A percentile compares a stretch with the other conserved stretches of the same genome.
phyloP scores from a whole-genome alignment of 768 basidiomycete genomes.

The Lyophyllum shimeji region DNA sequence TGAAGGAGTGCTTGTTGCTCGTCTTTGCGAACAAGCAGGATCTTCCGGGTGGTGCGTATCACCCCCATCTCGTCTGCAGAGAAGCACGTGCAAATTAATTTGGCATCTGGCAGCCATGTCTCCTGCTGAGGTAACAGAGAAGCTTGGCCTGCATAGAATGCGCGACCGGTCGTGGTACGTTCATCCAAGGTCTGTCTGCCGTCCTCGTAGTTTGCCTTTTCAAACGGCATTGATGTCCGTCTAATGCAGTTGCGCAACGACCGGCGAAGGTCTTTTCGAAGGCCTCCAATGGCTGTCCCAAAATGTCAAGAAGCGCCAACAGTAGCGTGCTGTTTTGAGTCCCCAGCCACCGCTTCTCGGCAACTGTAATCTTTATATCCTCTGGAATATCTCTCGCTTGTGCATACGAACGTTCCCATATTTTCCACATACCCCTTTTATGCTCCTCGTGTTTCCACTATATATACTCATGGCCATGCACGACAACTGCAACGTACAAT shows the following conservation, averaged over 20 bases:
- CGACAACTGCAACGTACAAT: constrained; percentile 36
- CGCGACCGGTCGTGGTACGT: constrained; percentile 99
- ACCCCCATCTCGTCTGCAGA: background rate
- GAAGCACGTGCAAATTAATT: background rate
- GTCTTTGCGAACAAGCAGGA: constrained; percentile 99
- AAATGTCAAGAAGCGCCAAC: constrained; percentile 93
- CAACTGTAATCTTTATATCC: constrained; percentile 22
- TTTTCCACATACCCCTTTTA: constrained; percentile 33
- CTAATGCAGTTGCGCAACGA: constrained; percentile 80
- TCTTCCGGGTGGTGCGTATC: constrained; percentile 82
- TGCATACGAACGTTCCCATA: constrained; percentile 21
- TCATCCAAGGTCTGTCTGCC: constrained; percentile 80
- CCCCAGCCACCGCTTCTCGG: constrained; percentile 13
- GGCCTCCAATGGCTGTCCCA: constrained; percentile 97
- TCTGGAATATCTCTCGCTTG: constrained; percentile 12
- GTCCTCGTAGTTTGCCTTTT: background rate
- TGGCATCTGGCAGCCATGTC: constrained; percentile 77
- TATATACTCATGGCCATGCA: constrained; percentile 38
- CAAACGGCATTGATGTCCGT: constrained; percentile 5
- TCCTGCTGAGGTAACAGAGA: constrained; percentile 98
- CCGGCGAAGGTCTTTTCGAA: constrained; percentile 96
- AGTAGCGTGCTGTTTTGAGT: constrained; percentile 37
- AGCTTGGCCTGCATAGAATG: constrained; percentile 93
- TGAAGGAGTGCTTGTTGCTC: constrained; percentile 95
- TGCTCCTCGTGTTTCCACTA: constrained; percentile 24